phyloP scores from a whole-genome alignment of 2,329 filamentous ascomycete species.

The Phaeosphaeria sp. region DNA sequence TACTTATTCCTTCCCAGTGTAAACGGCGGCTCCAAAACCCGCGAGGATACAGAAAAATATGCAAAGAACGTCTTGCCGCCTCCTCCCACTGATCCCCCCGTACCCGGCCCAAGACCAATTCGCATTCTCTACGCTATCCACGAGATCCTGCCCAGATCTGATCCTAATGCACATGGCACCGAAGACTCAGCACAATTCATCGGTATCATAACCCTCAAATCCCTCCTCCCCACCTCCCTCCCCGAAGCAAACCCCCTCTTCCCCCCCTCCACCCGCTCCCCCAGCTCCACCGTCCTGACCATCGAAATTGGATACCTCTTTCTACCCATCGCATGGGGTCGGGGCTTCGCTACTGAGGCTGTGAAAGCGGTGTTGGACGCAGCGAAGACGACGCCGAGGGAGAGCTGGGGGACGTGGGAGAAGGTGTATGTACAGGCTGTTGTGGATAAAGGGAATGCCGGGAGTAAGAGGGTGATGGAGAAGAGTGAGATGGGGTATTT shows the following conservation, averaged over 20 bases:
- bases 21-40: constrained; percentile 26
- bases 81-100: background rate
- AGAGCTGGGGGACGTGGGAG: constrained; percentile 30
- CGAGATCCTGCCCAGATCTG: background rate
- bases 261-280: constrained; percentile 9
- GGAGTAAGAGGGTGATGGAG: constrained; percentile 39
- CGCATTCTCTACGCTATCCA: constrained; percentile 32
- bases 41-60: constrained; percentile 37
- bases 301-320: constrained; percentile 32
- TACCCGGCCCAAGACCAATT: constrained; percentile 8
- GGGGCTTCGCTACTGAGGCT: constrained; percentile 28
- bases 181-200: constrained; percentile 19
- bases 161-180: constrained; percentile 13
- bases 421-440: constrained; percentile 40
- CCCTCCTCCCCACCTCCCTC: constrained; percentile 17
- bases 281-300: constrained; percentile 21
- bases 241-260: constrained; percentile 18
- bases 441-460: constrained; percentile 39
- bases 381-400: background rate
- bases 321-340: constrained; percentile 29
- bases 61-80: constrained; percentile 21
- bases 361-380: constrained; percentile 31
- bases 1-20: constrained; percentile 25
- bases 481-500: constrained; percentile 35
- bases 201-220: constrained; percentile 28